Percentiles rank a stretch among this genome's conserved stretches.
These are phyloP conservation scores for Syncephalastrum sp. DNA, from an alignment of 371 early-diverging fungal genomes.

Conservation along the genomic window DNA sequence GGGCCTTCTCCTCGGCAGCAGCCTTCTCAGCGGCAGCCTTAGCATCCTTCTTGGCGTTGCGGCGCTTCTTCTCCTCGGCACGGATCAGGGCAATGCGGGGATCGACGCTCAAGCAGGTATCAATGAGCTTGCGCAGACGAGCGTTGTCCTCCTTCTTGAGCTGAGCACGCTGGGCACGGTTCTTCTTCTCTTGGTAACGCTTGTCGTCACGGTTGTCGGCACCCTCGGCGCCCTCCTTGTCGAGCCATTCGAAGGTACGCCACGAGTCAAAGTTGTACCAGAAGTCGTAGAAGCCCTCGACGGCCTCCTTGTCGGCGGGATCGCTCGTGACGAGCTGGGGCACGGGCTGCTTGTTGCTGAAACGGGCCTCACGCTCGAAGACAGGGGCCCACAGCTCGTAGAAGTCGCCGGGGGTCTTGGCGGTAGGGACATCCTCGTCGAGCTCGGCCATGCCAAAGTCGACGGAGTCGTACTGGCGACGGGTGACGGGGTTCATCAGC, in stretches of 20 bases:
- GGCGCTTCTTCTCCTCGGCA: conserved; percentile 85
- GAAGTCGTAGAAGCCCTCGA: conserved; percentile 96
- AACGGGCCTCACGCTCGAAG: conserved; percentile 90
- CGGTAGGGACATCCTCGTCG: conserved; percentile 59
- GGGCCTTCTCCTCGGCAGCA: conserved; percentile 64
- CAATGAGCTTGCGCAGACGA: conserved; percentile 85
- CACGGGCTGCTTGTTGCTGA: conserved; percentile 88
- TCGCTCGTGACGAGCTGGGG: conserved; percentile 83
- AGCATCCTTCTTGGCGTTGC: conserved; percentile 88
- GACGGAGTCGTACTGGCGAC: conserved; percentile 96
- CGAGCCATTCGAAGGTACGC: conserved; percentile 97
- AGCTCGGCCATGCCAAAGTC: conserved; percentile 71
- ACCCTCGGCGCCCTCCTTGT: conserved; percentile 93
- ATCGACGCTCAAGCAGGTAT: conserved; percentile 79
- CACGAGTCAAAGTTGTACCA: conserved; percentile 97
- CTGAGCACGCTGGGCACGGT: conserved; percentile 89
- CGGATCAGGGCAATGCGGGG: conserved; percentile 90
- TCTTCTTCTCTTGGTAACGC: conserved; percentile 93
- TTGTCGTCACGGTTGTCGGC: conserved; percentile 95
- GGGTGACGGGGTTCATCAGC: conserved; percentile 87
- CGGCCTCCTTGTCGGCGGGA: conserved; percentile 72
- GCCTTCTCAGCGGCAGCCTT: conserved; percentile 76
- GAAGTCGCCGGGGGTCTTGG: conserved; percentile 86
- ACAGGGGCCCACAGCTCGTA: conserved; percentile 84
- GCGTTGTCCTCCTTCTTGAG: conserved; percentile 97